Base-by-base conservation (phyloP, 2,329 filamentous ascomycete species). In the Colletotrichum nymphaeae region DNA sequence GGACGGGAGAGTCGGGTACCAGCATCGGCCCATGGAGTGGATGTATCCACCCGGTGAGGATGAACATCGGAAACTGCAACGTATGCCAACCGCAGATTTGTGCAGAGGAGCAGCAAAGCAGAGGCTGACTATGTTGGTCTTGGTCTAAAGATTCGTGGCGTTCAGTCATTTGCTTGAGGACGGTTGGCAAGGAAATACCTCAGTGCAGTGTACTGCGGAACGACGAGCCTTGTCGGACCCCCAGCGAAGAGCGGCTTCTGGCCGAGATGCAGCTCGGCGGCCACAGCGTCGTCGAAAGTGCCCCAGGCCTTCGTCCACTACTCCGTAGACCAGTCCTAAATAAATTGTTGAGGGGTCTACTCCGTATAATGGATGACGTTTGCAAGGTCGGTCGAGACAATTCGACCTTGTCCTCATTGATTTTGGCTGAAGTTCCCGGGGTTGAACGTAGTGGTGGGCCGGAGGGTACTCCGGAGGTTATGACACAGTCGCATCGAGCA, bases 31-130 rank as follows among this genome's bases (percentile, higher is more conserved):
- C 57, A 57, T 62, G 62, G 55, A 71, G 71, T 73, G 62, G 56
- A 62, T 58, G 58, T 71, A 73, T 65, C 71, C 71, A 66, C 57
- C 67, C 71, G 71, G 62, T 73, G 55, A 71, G 67, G 26, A 52
- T n/a, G 66, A 28, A 28, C 6, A 49, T 65, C 60, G 28, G 46
- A 24, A 60, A 37, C 58, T 55, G 37, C 35, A 22, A 37, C 37
- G 22, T 60, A 53, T 53, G 59, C n/a, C 42, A 53, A 28, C 42
- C 19, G 53, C 16, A 26, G 46, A 32, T 32, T 46, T 59, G 42
- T 26, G 56, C 32, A 49, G 35, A 49, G 30, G 30, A 42, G 30
- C 19, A 35, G 24, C 22, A 30, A 58, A 56, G 28, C 42, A 64
- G 30, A 37, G 24, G 26, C 37, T 60, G 24, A 16, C 11, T 42